Evolutionary conservation across 1,139 yeast genomes (phyloP).

Genomic region (Geotrichum siamense): DNA sequence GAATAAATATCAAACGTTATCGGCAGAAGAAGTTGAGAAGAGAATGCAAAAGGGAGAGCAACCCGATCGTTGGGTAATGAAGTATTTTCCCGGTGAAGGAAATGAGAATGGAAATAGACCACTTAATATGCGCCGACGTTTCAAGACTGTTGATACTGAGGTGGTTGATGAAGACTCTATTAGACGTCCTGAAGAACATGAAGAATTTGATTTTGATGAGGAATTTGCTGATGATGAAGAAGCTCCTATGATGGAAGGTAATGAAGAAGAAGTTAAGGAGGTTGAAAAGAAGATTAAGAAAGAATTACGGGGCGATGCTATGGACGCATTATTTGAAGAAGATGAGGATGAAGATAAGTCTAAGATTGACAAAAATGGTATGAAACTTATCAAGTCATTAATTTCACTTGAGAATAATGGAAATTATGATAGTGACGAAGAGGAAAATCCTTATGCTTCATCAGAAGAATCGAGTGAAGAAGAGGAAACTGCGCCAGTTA

Average conservation of each 20-base stretch:
- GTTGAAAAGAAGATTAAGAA: conserved; percentile 81
- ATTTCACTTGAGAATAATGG: conserved; percentile 83
- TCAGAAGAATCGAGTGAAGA: conserved; percentile 40
- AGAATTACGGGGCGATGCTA: conserved; percentile 59
- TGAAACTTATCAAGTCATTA: conserved; percentile 73
- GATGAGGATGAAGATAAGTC: conserved; percentile 57
- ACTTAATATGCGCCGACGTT: conserved; percentile 30
- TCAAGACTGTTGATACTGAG: conserved; percentile 57
- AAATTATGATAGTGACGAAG: conserved; percentile 85
- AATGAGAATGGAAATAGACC: conserved; percentile 20
- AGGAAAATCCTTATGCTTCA: conserved; percentile 72
- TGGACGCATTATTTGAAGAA: conserved; percentile 40
- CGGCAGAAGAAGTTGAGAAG: conserved; percentile 94
- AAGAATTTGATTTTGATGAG: conserved; percentile 90
- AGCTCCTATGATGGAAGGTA: conserved; percentile 96
- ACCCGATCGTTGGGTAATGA: conserved; percentile 95
- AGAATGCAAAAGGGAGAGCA: conserved; percentile 74
- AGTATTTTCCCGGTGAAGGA: conserved; percentile 65
- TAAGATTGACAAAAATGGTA: conserved; percentile 88
- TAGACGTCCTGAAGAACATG: conserved; percentile 70
- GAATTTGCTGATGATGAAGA: conserved; percentile 98
- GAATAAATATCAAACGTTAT: conserved; percentile 85
- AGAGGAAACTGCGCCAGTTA: conserved; percentile 21
- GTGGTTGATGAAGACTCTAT: conserved; percentile 22
- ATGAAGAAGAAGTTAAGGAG: conserved; percentile 88